These are phyloP conservation scores for Thuidium tamariscinum DNA, from an alignment of 225 moss, liverwort and hornwort genomes.

Conservation along the genomic window DNA sequence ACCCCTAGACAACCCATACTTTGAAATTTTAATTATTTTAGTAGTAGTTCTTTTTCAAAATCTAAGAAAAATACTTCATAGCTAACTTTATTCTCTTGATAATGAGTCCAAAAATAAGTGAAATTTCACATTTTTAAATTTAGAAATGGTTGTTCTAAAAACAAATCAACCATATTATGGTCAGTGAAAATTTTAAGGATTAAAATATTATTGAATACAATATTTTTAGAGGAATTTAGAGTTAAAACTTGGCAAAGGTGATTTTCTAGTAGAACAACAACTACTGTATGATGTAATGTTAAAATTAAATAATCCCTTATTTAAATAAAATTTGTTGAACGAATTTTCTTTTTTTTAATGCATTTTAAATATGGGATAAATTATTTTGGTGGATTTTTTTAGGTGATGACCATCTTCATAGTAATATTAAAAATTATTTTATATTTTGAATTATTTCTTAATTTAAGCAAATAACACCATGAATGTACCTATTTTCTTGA, in stretches of 20 bases:
- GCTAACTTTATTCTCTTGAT: too few relatives aligned
- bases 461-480: not conserved
- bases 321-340: not conserved
- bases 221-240: not conserved
- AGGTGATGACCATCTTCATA: not conserved
- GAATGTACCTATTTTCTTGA: not conserved
- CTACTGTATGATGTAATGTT: not conserved
- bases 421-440: too few relatives aligned
- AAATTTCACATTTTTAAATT: too few relatives aligned
- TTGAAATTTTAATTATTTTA: too few relatives aligned
- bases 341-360: not conserved
- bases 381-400: not conserved
- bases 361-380: not conserved
- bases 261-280: fast-evolving
- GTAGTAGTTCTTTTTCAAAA: too few relatives aligned
- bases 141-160: too few relatives aligned
- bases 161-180: too few relatives aligned
- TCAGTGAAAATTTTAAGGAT: too few relatives aligned
- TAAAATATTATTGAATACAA: not conserved
- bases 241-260: not conserved
- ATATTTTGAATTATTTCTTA: not conserved
- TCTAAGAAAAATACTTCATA: too few relatives aligned
- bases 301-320: fast-evolving
- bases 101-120: too few relatives aligned
- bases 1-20: too few relatives aligned